Base-by-base conservation (phyloP, 805 yeast genomes). In the Jamesozyma hellenica region DNA sequence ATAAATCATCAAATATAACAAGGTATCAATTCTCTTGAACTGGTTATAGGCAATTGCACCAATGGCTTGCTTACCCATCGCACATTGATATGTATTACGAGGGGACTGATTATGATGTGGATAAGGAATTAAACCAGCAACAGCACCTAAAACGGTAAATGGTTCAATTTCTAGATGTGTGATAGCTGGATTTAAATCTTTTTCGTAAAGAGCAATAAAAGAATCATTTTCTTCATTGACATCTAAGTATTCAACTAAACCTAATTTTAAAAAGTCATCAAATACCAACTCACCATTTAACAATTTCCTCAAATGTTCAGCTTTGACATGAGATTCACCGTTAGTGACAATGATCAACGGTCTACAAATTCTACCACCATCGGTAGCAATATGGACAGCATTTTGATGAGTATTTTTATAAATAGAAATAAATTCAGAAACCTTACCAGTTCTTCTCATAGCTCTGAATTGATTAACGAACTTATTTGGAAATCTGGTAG, bases 11-110 rank as follows among this genome's bases (percentile, higher is more conserved):
- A 92, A 70, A 56, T 92, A 92, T 48, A 92, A 68, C 55, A 92
- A 65, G 1, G 98, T 92, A 57, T 92, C 98, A 49, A 92, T 90
- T 62, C 98, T 79, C 58, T 86, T 75, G 66, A 92, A 84, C 65
- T 92, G 98, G 62, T 92, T 92, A 61, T 92, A 92, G 10, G 94
- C 96, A 64, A 92, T 92, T 2, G 97, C 97, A 51, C 98, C 98
- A 63, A 92, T 90, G n/a, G 98, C 98, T 67, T 92, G 98, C 65
- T 92, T 92, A 77, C 98, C 98, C 98, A 92, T 92, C 52, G 98
- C 98, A 63, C 96, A 88, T 70, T 92, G 98, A 66, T 92, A 92
- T 1, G 98, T 92, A 60, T 92, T 92, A 78, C 98, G 90, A 45
- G 98, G 98, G 41, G 96, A 88, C 70, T 92, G 98, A 64, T 92